phyloP scores from a whole-genome alignment of 345 rosid genomes.

The Lepidium sativum region DNA sequence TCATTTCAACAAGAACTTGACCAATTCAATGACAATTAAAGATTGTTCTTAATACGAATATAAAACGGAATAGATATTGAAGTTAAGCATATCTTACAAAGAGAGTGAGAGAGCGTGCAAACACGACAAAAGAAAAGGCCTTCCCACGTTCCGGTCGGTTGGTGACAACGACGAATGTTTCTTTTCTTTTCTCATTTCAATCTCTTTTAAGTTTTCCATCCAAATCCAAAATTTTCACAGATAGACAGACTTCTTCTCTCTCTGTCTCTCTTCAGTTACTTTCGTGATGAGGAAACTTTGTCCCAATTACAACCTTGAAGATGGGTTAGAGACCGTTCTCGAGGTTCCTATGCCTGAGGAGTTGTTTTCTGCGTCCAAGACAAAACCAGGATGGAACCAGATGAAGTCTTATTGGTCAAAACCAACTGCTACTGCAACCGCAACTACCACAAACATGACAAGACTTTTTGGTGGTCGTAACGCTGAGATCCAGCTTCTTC shows the following conservation, averaged over 20 bases:
- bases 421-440: conserved; percentile 27
- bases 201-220: conserved; percentile 21
- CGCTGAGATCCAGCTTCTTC: conserved; percentile 81
- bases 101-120: conserved; percentile 54
- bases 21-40: background rate
- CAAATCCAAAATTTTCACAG: conserved; percentile 8
- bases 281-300: conserved; percentile 71
- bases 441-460: conserved; percentile 29
- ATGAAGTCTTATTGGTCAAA: conserved; percentile 78
- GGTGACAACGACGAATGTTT: conserved; percentile 31
- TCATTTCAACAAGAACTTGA: background rate
- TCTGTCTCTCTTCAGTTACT: no score
- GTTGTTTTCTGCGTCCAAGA: conserved; percentile 40
- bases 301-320: conserved; percentile 76
- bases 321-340: conserved; percentile 88
- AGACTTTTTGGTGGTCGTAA: conserved; percentile 48
- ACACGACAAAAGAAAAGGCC: conserved; percentile 60
- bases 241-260: background rate
- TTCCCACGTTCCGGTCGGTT: conserved; percentile 75
- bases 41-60: no score
- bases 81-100: conserved; percentile 17
- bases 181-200: conserved; percentile 1
- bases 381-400: conserved; percentile 54
- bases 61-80: background rate
- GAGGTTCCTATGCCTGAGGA: conserved; percentile 98